Evolutionary conservation across 805 yeast species (phyloP), one percentile per base, ranked within the genome.

Genomic region (Cyberlindnera americana): DNA sequence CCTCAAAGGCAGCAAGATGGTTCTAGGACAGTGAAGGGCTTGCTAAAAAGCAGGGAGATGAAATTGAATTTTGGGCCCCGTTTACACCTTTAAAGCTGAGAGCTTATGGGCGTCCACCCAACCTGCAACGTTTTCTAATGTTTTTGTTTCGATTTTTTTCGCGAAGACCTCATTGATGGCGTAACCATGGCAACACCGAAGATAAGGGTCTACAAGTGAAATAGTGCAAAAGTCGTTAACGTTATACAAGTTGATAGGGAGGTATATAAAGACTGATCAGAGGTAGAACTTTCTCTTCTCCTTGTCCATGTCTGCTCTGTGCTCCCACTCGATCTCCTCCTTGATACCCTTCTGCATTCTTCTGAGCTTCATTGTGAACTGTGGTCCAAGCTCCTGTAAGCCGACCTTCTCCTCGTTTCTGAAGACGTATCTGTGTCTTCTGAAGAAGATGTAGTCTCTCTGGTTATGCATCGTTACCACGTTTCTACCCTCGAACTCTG

Each of bases 291-390:
- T 89, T 65, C 81, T 81, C 79, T 90, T 91, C 62, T 91, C 97
- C 56, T 83, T 83, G 62, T 93, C 98, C 98, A 93, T 90, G 49
- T 86, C 95, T 4, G 96, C 82, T 52, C 87, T 78, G 66, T 89
- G 95, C 64, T 93, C 97, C 97, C 98, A 91, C 56, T 88, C 96
- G 19, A 85, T 72, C 56, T 91, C 98, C 50, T 88, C 95, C 57
- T 81, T 81, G 54, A 93, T 74, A 38, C 98, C 99, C 65, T 80
- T 83, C 62, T 91, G 98, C 43, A 93, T 69, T 56, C 98, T 74
- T 62, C 96, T 78, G 51, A 93, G 66, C 58, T 84, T 82, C 60
- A 93, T 65, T 1, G 99, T 93, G 62, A 93, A 93, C 62, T 90
- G 97, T 1, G 99, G 99, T 0, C 99, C 99, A 31, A 93, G 67